A percentile compares a stretch with the other conserved stretches of the same genome.
Conservation (phyloP, 768 basidiomycete genomes). For the Amanita thiersii region DNA sequence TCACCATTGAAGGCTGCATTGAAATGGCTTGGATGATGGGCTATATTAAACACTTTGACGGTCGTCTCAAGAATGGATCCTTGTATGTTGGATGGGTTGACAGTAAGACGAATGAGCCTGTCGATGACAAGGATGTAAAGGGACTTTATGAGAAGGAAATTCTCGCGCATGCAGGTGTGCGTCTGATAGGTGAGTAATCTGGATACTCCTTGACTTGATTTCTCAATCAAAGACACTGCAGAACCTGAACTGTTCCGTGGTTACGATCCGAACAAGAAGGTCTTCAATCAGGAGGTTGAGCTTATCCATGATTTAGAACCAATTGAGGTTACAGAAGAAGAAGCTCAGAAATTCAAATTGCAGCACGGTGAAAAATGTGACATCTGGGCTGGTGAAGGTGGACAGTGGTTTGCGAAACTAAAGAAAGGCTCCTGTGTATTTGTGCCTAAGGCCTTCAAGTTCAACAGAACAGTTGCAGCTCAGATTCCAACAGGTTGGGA, state of each 20-base stretch:
- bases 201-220: not conserved
- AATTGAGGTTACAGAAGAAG: constrained; percentile 84
- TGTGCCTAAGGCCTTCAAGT: constrained; percentile 92
- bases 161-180: constrained; percentile 82
- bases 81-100: constrained; percentile 99
- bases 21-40: constrained; percentile 99
- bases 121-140: constrained; percentile 96
- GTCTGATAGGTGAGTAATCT: constrained; percentile 71
- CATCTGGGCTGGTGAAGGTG: constrained; percentile 84
- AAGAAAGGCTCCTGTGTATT: constrained; percentile 94
- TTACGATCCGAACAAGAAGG: constrained; percentile 95
- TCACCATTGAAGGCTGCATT: constrained; percentile 96
- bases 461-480: constrained; percentile 90
- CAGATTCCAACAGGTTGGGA: constrained; percentile 98
- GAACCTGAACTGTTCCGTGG: constrained; percentile 98
- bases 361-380: constrained; percentile 97
- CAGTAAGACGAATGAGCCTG: constrained; percentile 83
- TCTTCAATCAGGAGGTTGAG: constrained; percentile 96
- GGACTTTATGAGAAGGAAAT: constrained; percentile 94
- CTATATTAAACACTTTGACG: constrained; percentile 97
- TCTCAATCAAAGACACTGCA: constrained; percentile 21
- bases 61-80: constrained; percentile 86
- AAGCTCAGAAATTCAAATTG: constrained; percentile 92
- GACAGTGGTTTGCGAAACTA: constrained; percentile 98
- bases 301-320: constrained; percentile 95